Percentiles rank a stretch among this genome's conserved stretches.
Evolutionary conservation across 2,329 filamentous ascomycete species (phyloP).

Genomic region (Xenoacremonium recifei): DNA sequence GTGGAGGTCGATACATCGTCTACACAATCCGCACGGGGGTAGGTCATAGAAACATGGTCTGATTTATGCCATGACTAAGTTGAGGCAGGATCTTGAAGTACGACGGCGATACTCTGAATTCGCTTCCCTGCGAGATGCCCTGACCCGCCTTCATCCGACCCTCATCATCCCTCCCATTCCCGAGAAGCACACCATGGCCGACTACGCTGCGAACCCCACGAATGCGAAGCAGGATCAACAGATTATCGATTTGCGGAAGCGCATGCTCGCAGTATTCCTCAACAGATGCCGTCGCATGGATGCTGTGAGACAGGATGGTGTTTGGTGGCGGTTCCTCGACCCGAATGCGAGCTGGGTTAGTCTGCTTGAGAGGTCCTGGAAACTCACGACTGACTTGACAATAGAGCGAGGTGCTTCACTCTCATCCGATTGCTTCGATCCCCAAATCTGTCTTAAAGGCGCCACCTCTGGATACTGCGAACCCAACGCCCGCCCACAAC

Average conservation of each 20-base stretch:
- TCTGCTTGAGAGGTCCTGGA: neutral
- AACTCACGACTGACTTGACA: slow-evolving; percentile 15
- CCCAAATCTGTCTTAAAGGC: slow-evolving; percentile 94
- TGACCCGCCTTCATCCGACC: slow-evolving; percentile 90
- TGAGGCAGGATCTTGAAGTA: slow-evolving; percentile 81
- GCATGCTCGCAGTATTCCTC: slow-evolving; percentile 93
- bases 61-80: neutral
- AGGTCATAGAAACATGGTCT: too few species aligned
- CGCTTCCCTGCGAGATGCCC: slow-evolving; percentile 80
- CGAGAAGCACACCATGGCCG: slow-evolving; percentile 98
- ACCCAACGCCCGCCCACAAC: slow-evolving; percentile 80
- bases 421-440: slow-evolving; percentile 84
- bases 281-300: slow-evolving; percentile 94
- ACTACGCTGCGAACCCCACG: slow-evolving; percentile 96
- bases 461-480: slow-evolving; percentile 92
- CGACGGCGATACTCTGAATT: slow-evolving; percentile 96
- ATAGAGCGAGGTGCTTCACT: slow-evolving; percentile 91
- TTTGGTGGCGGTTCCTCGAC: slow-evolving; percentile 97
- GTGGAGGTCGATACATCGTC: slow-evolving; percentile 89
- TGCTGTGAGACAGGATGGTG: slow-evolving; percentile 84
- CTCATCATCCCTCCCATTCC: slow-evolving; percentile 95
- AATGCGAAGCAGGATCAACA: slow-evolving; percentile 96
- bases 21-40: slow-evolving; percentile 96
- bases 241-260: slow-evolving; percentile 94
- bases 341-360: slow-evolving; percentile 97